phyloP scores from a whole-genome alignment of 805 yeast genomes.

The Sungouiozyma intestinalis region DNA sequence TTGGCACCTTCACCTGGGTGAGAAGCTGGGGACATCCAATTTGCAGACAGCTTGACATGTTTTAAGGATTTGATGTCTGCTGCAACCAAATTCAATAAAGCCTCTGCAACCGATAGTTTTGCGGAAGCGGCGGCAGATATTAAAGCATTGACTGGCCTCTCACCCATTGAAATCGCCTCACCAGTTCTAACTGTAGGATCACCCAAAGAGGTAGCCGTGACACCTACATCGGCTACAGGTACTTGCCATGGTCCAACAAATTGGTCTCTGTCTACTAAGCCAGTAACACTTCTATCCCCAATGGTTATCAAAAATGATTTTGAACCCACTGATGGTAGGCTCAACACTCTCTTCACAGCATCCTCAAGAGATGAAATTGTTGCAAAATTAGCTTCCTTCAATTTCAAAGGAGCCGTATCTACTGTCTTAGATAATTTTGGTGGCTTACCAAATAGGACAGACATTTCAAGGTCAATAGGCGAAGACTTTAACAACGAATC shows the following conservation, averaged over 20 bases:
- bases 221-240: slow-evolving; percentile 98
- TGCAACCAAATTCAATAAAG: slow-evolving; percentile 77
- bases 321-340: slow-evolving; percentile 89
- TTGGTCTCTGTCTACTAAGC: slow-evolving; percentile 93
- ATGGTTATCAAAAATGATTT: slow-evolving; percentile 93
- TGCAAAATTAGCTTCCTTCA: slow-evolving; percentile 31
- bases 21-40: slow-evolving; percentile 98
- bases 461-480: slow-evolving; percentile 94
- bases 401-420: slow-evolving; percentile 45
- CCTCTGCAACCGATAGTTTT: slow-evolving; percentile 91
- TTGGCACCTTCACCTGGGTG: slow-evolving; percentile 93
- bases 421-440: slow-evolving; percentile 87
- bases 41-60: slow-evolving; percentile 80
- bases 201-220: slow-evolving; percentile 84
- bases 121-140: slow-evolving; percentile 87
- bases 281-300: slow-evolving; percentile 97
- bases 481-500: slow-evolving; percentile 70
- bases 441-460: slow-evolving; percentile 89
- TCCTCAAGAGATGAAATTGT: slow-evolving; percentile 38
- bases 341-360: slow-evolving; percentile 73
- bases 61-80: slow-evolving; percentile 74
- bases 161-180: slow-evolving; percentile 97
- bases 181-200: slow-evolving; percentile 65
- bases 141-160: slow-evolving; percentile 82
- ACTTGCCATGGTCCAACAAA: slow-evolving; percentile 99